Evolutionary conservation across 208 protist species (phyloP), one percentile per base, ranked within the genome.

Genomic region (Wallacemonas rigidus): DNA sequence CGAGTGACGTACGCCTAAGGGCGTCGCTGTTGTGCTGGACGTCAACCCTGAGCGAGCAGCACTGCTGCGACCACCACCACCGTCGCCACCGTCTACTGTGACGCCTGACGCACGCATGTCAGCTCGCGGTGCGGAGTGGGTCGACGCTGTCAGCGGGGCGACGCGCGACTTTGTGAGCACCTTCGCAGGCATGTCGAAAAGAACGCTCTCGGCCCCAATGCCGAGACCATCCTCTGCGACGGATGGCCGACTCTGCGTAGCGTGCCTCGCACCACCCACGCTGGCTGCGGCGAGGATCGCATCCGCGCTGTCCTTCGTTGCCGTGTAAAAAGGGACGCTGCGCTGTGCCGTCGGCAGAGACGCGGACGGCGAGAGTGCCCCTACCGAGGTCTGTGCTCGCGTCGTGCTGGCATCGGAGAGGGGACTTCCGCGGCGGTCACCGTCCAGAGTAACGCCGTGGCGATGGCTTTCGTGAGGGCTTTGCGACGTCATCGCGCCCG

Each of bases 321-420:
- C 53, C 9, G 53, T 58, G 53, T 58, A 58, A n/a, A 58, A 58
- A n/a, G 53, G 53, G 14, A 58, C 53, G 26, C n/a, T 36, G 1
- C 53, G 53, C 6, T n/a, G 53, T 58, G 53, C 11, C 26, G 53
- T 58, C 14, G 53, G 6, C 11, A 58, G 53, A 9, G 53, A n/a
- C 53, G 53, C 26, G 26, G 53, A n/a, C 53, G 11, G 53, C 11
- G 53, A 38, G 26, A 58, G 26, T 6, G 11, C 53, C 6, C n/a
- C 26, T 5, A n/a, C 14, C 14, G 53, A 2, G 9, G 6, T 8
- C 14, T 8, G 11, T 7, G 9, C n/a, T 8, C n/a, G 53, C 53
- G 6, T n/a, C 53, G 53, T 58, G 9, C n/a, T 58, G 53, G 53
- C 45, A 12, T 12, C 26, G 53, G 53, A 58, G 53, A n/a, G 6